Evolutionary conservation across 2,329 filamentous ascomycete genomes (phyloP).

Genomic region (Dryadomyces quercus-mongolicae): DNA sequence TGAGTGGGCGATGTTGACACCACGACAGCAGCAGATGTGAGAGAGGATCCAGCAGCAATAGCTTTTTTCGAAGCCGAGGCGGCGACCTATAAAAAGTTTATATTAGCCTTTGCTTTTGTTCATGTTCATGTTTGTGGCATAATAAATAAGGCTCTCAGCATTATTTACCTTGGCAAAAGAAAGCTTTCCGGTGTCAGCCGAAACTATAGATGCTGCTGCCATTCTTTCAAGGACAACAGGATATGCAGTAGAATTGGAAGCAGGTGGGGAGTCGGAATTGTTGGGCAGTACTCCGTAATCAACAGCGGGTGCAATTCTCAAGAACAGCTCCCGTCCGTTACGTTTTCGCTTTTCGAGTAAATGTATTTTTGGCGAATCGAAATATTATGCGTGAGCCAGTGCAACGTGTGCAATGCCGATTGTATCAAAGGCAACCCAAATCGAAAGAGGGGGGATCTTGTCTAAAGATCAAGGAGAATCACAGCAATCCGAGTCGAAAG

Average conservation of each 20-base stretch:
- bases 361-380: not conserved
- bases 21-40: not conserved
- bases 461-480: conserved; percentile 19
- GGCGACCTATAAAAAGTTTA: conserved; percentile 8
- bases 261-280: not conserved
- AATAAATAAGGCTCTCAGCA: no score
- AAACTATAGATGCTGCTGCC: conserved; percentile 32
- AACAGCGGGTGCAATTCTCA: not conserved
- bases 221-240: conserved; percentile 21
- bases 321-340: not conserved
- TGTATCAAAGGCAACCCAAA: not conserved
- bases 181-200: conserved; percentile 40
- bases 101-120: not conserved
- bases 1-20: not conserved
- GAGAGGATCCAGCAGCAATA: not conserved
- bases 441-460: not conserved
- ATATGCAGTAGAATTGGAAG: not conserved
- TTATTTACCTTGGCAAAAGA: conserved; percentile 64
- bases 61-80: conserved; percentile 9
- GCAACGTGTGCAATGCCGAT: no score
- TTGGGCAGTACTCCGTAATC: not conserved
- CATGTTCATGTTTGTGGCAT: not conserved
- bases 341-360: not conserved
- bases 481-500: conserved; percentile 38
- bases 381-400: no score